Percentiles rank a stretch among this genome's conserved stretches.
Conservation (phyloP, 352 stramenopile genomes). For the Chrysophaeum taylorii region DNA sequence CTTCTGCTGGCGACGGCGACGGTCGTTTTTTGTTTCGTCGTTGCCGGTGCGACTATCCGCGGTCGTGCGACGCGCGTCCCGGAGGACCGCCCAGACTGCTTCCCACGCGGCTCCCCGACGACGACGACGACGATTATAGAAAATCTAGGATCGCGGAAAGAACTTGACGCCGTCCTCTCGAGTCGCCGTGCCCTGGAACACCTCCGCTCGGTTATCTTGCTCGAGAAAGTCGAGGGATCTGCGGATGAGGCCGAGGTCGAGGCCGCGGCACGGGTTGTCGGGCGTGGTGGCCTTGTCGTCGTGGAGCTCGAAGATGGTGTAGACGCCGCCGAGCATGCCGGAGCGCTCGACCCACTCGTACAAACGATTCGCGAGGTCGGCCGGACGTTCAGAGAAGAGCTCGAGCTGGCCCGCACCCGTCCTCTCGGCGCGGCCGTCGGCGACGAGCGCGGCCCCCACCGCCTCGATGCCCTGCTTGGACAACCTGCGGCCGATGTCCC, state of each 20-base stretch:
- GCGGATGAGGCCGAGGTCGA: constrained; percentile 4
- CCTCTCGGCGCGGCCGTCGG: constrained; percentile 19
- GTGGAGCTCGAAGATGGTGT: constrained; percentile 21
- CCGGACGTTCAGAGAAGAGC: constrained; percentile 10
- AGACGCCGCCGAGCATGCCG: constrained; percentile 20
- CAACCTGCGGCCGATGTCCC: background rate
- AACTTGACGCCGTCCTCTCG: constrained; percentile 23
- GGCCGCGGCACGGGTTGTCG: constrained; percentile 5
- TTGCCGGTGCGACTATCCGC: background rate
- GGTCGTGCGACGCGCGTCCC: background rate
- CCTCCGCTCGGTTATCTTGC: background rate
- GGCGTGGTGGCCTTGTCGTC: constrained; percentile 1
- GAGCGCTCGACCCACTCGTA: constrained; percentile 16
- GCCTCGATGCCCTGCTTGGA: background rate
- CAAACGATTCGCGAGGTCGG: constrained; percentile 8
- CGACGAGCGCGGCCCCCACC: constrained; percentile 14
- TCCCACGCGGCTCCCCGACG: no score
- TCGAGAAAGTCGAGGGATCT: constrained; percentile 15
- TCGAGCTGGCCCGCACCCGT: constrained; percentile 15
- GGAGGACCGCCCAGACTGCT: no score
- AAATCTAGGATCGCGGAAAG: background rate
- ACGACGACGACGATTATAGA: no score
- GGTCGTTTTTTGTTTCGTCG: no score
- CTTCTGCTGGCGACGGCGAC: background rate
- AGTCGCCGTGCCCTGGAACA: constrained; percentile 14